Evolutionary conservation across 257 asterid species (phyloP), one percentile per base, ranked within the genome.

Genomic region (Knoxia roxburghii): DNA sequence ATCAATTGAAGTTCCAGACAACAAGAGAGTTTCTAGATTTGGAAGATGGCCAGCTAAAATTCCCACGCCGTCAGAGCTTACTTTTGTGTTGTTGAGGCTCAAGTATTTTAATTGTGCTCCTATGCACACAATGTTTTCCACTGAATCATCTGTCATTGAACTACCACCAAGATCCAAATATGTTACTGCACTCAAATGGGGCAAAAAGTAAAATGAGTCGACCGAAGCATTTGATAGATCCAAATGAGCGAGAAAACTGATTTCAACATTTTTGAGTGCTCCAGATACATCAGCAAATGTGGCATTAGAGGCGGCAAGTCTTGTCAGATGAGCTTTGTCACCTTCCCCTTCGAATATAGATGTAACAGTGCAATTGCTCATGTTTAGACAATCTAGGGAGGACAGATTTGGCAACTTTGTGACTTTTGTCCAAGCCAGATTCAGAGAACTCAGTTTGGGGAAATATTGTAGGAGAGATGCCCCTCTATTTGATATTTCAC

Each of bases 391-490:
- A 35, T 78, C 60, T 65, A 94, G 88, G 32, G 92, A 87, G 67
- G 81, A 67, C 70, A 94, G 57, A 74, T 71, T 61, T 2, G 96
- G 95, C 74, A 94, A 74, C 74, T 61, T 64, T 37, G 95, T 88
- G 23, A 90, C 88, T 29, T 78, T 68, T 30, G 99, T 93, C 99
- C 97, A 93, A 53, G 92, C 96, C 64, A 93, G 75, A 76, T 83
- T 86, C 68, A 93, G 73, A 76, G 76, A 77, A 77, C 78, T 85
- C 89, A 90, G 77, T 71, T 68, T 75, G 26, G 89, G 85, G 65
- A 88, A 88, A 68, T 35, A 64, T 81, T 73, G 76, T 69, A 93
- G 81, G 73, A 82, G 68, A 75, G 72, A 63, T 49, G 82, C 90
- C 63, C 96, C 90, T 24, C 61, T 69, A 64, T 90, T 76, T 53